These are phyloP conservation scores for Umbelopsis ramanniana DNA, from an alignment of 192 early-diverging fungal species.

Conservation along the genomic window DNA sequence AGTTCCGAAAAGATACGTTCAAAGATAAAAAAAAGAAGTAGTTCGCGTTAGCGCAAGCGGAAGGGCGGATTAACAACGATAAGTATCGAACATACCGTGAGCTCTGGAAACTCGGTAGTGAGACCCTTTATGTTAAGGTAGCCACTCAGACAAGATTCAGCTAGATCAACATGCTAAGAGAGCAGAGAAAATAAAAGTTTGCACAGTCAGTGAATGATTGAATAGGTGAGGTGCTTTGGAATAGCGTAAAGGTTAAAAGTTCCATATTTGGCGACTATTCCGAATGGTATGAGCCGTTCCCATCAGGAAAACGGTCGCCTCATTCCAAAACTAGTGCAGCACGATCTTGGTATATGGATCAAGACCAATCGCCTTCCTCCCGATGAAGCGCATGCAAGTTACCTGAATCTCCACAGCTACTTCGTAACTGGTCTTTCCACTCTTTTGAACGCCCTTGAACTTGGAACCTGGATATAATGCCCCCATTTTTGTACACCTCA, in stretches of 20 bases:
- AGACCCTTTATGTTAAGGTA: slow-evolving; percentile 84
- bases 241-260: not conserved
- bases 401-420: slow-evolving; percentile 79
- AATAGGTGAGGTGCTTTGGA: not conserved
- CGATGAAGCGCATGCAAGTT: not conserved
- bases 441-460: slow-evolving; percentile 71
- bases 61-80: not conserved
- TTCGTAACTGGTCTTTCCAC: slow-evolving; percentile 63
- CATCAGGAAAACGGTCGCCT: not conserved
- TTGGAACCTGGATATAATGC: slow-evolving; percentile 64
- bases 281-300: not conserved
- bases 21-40: not conserved
- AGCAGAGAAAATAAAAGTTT: not conserved
- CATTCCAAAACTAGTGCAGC: not conserved
- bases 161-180: slow-evolving; percentile 66
- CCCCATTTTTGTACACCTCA: slow-evolving; percentile 28
- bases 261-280: slow-evolving; percentile 4
- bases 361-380: not conserved
- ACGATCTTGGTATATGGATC: not conserved
- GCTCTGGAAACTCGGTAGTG: slow-evolving; percentile 76
- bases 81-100: slow-evolving; percentile 48
- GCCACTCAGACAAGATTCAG: slow-evolving; percentile 74
- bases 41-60: not conserved
- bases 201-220: not conserved
- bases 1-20: not conserved